These are phyloP conservation scores for Aspergillus haitiensis DNA, from an alignment of 495 filamentous ascomycete species.

Conservation along the genomic window DNA sequence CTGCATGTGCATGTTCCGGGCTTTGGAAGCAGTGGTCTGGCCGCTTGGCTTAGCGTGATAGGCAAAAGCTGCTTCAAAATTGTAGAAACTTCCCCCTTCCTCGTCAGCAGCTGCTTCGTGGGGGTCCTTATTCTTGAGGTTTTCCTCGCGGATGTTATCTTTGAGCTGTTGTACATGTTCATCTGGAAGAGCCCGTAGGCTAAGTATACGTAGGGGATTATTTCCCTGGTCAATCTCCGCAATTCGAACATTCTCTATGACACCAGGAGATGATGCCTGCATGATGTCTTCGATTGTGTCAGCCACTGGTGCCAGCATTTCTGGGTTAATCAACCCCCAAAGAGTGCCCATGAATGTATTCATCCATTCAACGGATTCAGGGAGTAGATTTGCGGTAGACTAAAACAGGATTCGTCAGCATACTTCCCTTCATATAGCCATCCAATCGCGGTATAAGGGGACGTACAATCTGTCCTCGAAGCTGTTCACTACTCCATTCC, in stretches of 20 bases:
- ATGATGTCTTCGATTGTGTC: constrained; percentile 88
- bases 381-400: constrained; percentile 81
- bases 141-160: constrained; percentile 71
- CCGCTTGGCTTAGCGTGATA: constrained; percentile 83
- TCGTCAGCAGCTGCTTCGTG: constrained; percentile 87
- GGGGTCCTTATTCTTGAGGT: constrained; percentile 77
- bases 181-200: constrained; percentile 83
- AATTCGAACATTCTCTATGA: constrained; percentile 94
- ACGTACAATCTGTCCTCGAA: constrained; percentile 75
- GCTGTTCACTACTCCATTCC: constrained; percentile 87
- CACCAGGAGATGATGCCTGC: constrained; percentile 85
- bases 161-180: constrained; percentile 76
- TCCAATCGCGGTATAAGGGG: not conserved
- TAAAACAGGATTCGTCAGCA: constrained; percentile 30
- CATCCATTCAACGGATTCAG: constrained; percentile 94
- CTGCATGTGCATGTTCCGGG: constrained; percentile 96
- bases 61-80: constrained; percentile 88
- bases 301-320: constrained; percentile 78
- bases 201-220: constrained; percentile 88
- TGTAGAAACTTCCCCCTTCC: constrained; percentile 91
- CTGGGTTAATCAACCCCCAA: constrained; percentile 89
- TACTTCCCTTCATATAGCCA: not conserved
- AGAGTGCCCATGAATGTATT: constrained; percentile 78
- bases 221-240: constrained; percentile 92
- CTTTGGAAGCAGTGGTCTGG: constrained; percentile 69